Conservation (phyloP, 2,329 filamentous ascomycete species). For the Fusarium liriodendri region DNA sequence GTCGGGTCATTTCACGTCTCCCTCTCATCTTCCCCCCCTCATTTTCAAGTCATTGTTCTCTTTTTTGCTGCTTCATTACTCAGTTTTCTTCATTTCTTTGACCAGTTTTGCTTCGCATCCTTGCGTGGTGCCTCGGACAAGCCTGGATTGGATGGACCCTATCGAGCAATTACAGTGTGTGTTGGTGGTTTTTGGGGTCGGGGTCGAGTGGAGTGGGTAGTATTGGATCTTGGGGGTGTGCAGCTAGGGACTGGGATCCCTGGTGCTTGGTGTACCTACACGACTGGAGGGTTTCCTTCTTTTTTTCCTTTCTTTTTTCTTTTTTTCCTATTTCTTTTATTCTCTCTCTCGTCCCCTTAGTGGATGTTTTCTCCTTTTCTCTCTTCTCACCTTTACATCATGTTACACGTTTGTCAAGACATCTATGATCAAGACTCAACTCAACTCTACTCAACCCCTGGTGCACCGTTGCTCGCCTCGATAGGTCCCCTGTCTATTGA, state of each 20-base stretch:
- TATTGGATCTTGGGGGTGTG: slow-evolving; percentile 10
- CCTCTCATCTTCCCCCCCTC: slow-evolving; percentile 17
- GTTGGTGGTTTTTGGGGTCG: slow-evolving; percentile 15
- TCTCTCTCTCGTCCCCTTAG: not conserved
- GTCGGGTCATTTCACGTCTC: not conserved
- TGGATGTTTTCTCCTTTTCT: not conserved
- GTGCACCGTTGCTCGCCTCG: not conserved
- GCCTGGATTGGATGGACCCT: slow-evolving; percentile 14
- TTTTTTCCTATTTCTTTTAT: slow-evolving; percentile 1
- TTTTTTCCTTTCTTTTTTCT: not conserved
- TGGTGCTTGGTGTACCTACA: slow-evolving; percentile 7
- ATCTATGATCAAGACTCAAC: not conserved
- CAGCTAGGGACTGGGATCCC: slow-evolving; percentile 29
- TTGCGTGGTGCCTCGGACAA: slow-evolving; percentile 9
- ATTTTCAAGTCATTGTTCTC: slow-evolving; percentile 21
- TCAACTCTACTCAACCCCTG: not conserved
- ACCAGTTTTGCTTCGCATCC: slow-evolving; percentile 1
- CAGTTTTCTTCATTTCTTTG: slow-evolving; percentile 11
- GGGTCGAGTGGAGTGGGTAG: slow-evolving; percentile 22
- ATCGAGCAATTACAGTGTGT: slow-evolving; percentile 16
- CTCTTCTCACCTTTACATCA: not conserved
- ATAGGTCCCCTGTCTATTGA: not conserved
- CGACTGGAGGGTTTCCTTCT: slow-evolving; percentile 15
- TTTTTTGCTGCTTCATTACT: not conserved
- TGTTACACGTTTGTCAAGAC: slow-evolving; percentile 12